A percentile compares a stretch with the other conserved stretches of the same genome.
Conservation (phyloP, 139 green algal genomes). For the Coelastrella sp. region DNA sequence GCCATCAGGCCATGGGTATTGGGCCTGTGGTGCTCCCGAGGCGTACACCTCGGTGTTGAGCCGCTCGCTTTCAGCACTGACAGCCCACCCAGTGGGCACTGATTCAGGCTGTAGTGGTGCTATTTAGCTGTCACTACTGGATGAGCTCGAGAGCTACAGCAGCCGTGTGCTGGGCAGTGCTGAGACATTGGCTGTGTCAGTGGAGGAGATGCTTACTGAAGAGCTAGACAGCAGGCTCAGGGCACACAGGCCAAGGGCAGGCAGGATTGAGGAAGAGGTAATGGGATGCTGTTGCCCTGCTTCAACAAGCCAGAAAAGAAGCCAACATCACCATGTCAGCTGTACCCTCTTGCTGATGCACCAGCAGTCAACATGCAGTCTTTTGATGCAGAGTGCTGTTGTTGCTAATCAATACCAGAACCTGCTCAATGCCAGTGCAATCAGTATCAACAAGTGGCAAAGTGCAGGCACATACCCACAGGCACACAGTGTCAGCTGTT, state of each 20-base stretch:
- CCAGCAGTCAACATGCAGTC: not conserved
- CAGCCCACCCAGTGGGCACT: no score
- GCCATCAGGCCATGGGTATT: not conserved
- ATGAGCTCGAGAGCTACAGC: constrained; percentile 64
- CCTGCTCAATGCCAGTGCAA: no score
- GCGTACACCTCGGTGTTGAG: no score
- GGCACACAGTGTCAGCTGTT: no score
- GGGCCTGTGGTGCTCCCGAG: not conserved
- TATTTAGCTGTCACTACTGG: constrained; percentile 54
- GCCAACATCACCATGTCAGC: not conserved
- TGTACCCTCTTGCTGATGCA: not conserved
- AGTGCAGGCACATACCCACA: no score
- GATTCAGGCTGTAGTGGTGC: not conserved
- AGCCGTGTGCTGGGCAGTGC: constrained; percentile 43
- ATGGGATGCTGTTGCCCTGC: not conserved
- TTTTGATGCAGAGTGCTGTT: not conserved
- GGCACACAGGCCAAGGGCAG: constrained; percentile 68
- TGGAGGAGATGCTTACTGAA: constrained; percentile 68
- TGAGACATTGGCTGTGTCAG: constrained; percentile 54
- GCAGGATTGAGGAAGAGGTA: constrained; percentile 74
- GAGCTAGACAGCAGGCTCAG: constrained; percentile 70
- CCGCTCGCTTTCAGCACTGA: no score
- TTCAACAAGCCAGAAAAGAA: not conserved
- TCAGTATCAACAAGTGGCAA: no score
- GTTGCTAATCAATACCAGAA: not conserved